Evolutionary conservation across 768 basidiomycete genomes (phyloP).

Genomic region (Serpula lacrymans): DNA sequence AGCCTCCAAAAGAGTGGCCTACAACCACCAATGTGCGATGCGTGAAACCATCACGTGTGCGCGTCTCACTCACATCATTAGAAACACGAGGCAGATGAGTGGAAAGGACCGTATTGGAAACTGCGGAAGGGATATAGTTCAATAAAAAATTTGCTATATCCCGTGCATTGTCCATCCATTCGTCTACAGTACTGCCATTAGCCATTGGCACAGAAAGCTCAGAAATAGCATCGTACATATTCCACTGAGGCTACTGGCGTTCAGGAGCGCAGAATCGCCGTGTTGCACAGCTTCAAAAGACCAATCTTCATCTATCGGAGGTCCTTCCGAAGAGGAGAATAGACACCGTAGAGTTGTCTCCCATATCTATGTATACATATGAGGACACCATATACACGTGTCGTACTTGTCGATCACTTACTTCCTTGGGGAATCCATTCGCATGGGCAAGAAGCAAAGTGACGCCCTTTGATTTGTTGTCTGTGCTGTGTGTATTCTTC

Average conservation of each 20-base stretch:
- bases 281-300: slow-evolving; percentile 81
- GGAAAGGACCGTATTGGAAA: slow-evolving; percentile 38
- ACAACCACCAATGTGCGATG: slow-evolving; percentile 59
- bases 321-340: slow-evolving; percentile 38
- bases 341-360: slow-evolving; percentile 62
- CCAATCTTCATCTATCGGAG: slow-evolving; percentile 71
- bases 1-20: slow-evolving; percentile 86
- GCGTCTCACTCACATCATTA: slow-evolving; percentile 34
- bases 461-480: slow-evolving; percentile 34
- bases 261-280: slow-evolving; percentile 79
- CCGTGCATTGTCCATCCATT: slow-evolving; percentile 75
- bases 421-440: slow-evolving; percentile 89
- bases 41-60: slow-evolving; percentile 46
- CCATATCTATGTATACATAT: slow-evolving; percentile 85
- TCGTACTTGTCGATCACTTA: slow-evolving; percentile 31
- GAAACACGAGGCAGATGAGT: slow-evolving; percentile 52
- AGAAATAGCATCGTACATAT: slow-evolving; percentile 51
- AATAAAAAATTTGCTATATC: slow-evolving; percentile 77
- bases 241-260: slow-evolving; percentile 49
- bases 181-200: slow-evolving; percentile 40
- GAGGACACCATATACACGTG: no score
- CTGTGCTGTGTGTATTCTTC: slow-evolving; percentile 19
- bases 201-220: not conserved
- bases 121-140: slow-evolving; percentile 55
- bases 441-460: slow-evolving; percentile 81